phyloP scores from a whole-genome alignment of 108 stramenopile genomes.

The Mediolabrus comicus region DNA sequence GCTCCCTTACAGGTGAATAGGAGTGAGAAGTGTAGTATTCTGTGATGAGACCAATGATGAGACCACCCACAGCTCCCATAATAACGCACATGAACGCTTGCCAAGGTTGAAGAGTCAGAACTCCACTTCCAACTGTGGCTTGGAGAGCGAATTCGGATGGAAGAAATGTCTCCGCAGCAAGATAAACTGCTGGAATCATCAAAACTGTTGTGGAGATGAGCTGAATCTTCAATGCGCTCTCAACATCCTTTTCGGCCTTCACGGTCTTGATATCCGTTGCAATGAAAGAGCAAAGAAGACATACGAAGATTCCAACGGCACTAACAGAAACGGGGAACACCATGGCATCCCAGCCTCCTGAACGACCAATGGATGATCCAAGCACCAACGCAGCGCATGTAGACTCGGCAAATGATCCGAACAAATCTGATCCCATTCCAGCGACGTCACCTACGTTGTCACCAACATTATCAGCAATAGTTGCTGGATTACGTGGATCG shows the following conservation, averaged over 20 bases:
- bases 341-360: slow-evolving; percentile 93
- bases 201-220: slow-evolving; percentile 94
- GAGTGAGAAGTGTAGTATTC: slow-evolving; percentile 99
- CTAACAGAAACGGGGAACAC: slow-evolving; percentile 95
- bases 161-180: slow-evolving; percentile 78
- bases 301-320: slow-evolving; percentile 94
- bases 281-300: slow-evolving; percentile 93
- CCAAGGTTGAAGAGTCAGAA: slow-evolving; percentile 60
- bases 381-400: slow-evolving; percentile 97
- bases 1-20: slow-evolving; percentile 92
- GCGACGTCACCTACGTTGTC: slow-evolving; percentile 99
- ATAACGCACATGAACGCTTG: slow-evolving; percentile 72
- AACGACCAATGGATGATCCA: slow-evolving; percentile 82
- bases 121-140: slow-evolving; percentile 62
- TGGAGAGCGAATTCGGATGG: slow-evolving; percentile 71
- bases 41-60: slow-evolving; percentile 95
- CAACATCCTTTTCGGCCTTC: slow-evolving; percentile 83
- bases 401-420: slow-evolving; percentile 96
- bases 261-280: slow-evolving; percentile 94
- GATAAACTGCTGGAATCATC: slow-evolving; percentile 91
- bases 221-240: slow-evolving; percentile 91
- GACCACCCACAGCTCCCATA: slow-evolving; percentile 94
- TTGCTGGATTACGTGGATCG: slow-evolving; percentile 99
- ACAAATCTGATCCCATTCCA: slow-evolving; percentile 99
- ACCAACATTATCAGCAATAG: slow-evolving; percentile 99